Evolutionary conservation across 1,139 yeast genomes (phyloP).

Genomic region (Nakaseomyces kungkrabaensis): DNA sequence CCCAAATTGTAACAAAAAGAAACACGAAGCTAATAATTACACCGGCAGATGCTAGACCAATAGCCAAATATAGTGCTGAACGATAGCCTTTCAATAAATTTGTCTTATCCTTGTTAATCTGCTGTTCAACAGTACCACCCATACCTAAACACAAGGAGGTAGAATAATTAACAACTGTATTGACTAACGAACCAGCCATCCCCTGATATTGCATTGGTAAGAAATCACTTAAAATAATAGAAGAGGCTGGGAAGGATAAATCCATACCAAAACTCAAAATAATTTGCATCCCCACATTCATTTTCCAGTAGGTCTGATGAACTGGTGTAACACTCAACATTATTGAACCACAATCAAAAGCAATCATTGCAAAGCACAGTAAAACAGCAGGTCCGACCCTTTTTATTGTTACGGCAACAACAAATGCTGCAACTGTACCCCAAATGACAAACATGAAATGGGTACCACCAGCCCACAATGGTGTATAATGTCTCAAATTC

Average conservation of each 20-base stretch:
- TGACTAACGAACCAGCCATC: constrained; percentile 49
- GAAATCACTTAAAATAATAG: constrained; percentile 42
- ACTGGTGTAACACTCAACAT: constrained; percentile 43
- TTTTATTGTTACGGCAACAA: constrained; percentile 37
- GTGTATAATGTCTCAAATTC: constrained; percentile 37
- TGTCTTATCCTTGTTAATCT: constrained; percentile 26
- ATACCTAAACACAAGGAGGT: constrained; percentile 46
- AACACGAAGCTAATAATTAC: constrained; percentile 9
- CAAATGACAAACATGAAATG: constrained; percentile 40
- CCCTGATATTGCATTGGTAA: constrained; percentile 46
- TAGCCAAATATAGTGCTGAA: constrained; percentile 35
- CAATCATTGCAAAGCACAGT: constrained; percentile 35
- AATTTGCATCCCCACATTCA: constrained; percentile 40
- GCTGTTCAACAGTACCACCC: constrained; percentile 40
- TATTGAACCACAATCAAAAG: constrained; percentile 40
- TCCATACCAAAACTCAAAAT: constrained; percentile 51
- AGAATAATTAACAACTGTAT: constrained; percentile 46
- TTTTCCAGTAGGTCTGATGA: constrained; percentile 38
- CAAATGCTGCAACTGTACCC: constrained; percentile 40
- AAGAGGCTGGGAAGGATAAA: constrained; percentile 47
- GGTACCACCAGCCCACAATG: constrained; percentile 37
- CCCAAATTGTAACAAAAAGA: not conserved
- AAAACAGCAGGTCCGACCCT: constrained; percentile 38
- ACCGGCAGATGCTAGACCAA: constrained; percentile 26
- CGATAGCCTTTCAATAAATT: constrained; percentile 30